Conservation (phyloP, 1,284 basidiomycete species). For the Papiliotrema terrestris region DNA sequence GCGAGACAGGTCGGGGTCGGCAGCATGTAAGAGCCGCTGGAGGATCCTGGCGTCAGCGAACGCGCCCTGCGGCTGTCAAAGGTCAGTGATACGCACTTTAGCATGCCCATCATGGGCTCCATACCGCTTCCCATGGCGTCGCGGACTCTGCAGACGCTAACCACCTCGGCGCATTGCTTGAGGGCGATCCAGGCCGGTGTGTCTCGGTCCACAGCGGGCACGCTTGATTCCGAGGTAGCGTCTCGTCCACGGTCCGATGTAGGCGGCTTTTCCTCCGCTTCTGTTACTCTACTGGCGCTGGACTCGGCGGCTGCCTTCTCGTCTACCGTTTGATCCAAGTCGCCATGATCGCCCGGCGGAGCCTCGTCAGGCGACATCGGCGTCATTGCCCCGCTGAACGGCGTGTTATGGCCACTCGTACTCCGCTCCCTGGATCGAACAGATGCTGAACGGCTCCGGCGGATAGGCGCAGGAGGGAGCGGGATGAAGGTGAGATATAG, state of each 20-base stretch:
- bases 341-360: too few relatives aligned
- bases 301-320: too few relatives aligned
- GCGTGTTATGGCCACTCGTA: not conserved
- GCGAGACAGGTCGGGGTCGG: slow-evolving; percentile 66
- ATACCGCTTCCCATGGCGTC: slow-evolving; percentile 85
- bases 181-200: slow-evolving; percentile 56
- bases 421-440: not conserved
- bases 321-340: too few relatives aligned
- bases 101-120: slow-evolving; percentile 76
- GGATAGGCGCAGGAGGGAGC: slow-evolving; percentile 14
- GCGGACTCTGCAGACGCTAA: slow-evolving; percentile 71
- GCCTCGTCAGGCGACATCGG: too few relatives aligned
- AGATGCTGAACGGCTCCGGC: slow-evolving; percentile 5
- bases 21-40: slow-evolving; percentile 63
- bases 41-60: slow-evolving; percentile 56
- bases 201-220: not conserved
- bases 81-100: slow-evolving; percentile 56
- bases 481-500: slow-evolving; percentile 67
- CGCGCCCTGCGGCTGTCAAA: not conserved
- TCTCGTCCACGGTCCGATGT: too few relatives aligned
- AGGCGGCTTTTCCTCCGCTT: too few relatives aligned
- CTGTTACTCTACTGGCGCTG: too few relatives aligned
- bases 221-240: too few relatives aligned
- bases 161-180: slow-evolving; percentile 58
- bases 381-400: not conserved